Evolutionary conservation across 805 yeast genomes (phyloP), one percentile per base, ranked within the genome.

Genomic region (Pichia cephalocereana): DNA sequence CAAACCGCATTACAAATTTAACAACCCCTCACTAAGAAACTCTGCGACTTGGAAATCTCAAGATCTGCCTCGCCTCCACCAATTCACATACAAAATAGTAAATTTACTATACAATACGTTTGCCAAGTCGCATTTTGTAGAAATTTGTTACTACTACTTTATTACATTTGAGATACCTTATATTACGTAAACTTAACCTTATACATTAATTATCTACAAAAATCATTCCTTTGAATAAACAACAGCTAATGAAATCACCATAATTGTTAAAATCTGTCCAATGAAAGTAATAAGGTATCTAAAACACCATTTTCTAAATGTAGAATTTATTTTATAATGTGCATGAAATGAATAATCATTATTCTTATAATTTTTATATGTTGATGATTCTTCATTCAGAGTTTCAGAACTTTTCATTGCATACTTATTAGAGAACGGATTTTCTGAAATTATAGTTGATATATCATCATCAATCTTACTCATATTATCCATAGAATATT

Each of bases 241-340:
- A 17, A 50, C 41, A 2, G 58, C 55, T 28, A 55, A 46, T 14
- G 41, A 37, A 18, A 52, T 40, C 15, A 55, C 48, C 18, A 49
- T 40, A 14, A 45, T 39, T 28, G 56, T 27, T 30, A 52, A 46
- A 14, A 41, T 8, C 45, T 58, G 60, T n/a, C 39, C 52, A 17
- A 47, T 23, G 23, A 58, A 41, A 2, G 49, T 54, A 37, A 45
- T 40, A 18, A 48, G 17, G 8, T 56, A 43, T 17, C 59, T 43
- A 18, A 52, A 50, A 12, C 53, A 41, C 62, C 62, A 58, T 10
- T 36, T 38, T 41, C 41, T 43, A 42, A 55, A 46, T 23, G 38
- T 39, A 26, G 38, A 40, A 46, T 53, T 39, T 23, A 46, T 47
- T 6, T 6, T 15, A 27, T 47, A 40, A 44, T 58, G 62, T 14